Base-by-base conservation (phyloP, 352 stramenopile genomes). In the Phytophthora multivora region DNA sequence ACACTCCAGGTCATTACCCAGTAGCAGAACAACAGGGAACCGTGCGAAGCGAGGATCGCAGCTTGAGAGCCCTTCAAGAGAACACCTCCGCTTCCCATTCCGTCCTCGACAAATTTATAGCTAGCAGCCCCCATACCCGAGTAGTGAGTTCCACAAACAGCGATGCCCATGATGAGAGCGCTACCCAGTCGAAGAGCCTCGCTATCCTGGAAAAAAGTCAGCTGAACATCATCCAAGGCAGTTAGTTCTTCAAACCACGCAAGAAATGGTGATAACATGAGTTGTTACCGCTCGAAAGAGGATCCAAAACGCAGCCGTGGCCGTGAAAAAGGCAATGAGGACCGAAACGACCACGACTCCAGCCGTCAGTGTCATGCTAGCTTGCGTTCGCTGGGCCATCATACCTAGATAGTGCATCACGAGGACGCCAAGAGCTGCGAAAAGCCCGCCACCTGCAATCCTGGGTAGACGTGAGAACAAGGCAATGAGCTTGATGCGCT, bases 371-470 rank as follows among this genome's bases (percentile, higher is more conserved):
- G 55, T 59, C 75, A 87, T 79, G 5, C 52, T 49, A 0, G 69
- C 50, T 23, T 80, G 66, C 12, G 76, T 66, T 45, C 78, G 80
- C 55, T 89, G 75, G 1, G 75, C 82, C 62, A 86, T 69, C 82
- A 91, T 91, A 10, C 79, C 82, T n/a, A 89, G 46, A 64, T 88
- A 91, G 52, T 89, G 82, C 82, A 91, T 91, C 2, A 80, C 78
- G 11, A 91, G 74, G 7, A 91, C 79, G 6, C 82, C 82, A 3
- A 89, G 43, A 1, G 77, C 79, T 1, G 82, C 78, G 19, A 85
- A 83, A 8, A 87, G 28, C 2, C 75, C 76, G 8, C 77, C 79
- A 5, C 77, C 49, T 7, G 73, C 62, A 50, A 89, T 89, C 5
- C 75, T 66, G 51, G 68, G 79, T 8, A 87, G 71, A 2, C 76